Conservation (phyloP, 2,329 filamentous ascomycete genomes). For the Xylariaceae sp. region DNA sequence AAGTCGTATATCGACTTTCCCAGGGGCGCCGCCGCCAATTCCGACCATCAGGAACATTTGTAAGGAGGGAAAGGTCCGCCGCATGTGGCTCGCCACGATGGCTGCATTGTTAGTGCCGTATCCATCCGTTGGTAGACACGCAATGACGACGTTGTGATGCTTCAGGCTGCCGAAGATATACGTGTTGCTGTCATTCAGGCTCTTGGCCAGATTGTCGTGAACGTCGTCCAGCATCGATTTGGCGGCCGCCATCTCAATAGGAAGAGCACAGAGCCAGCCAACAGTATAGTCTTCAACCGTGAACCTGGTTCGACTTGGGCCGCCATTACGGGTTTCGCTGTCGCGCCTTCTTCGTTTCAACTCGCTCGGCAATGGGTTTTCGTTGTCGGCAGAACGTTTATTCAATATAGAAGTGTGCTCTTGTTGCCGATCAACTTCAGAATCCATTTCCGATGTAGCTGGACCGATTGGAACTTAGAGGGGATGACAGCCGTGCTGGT, state of each 20-base stretch:
- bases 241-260: constrained; percentile 40
- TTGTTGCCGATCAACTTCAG: background rate
- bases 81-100: constrained; percentile 30
- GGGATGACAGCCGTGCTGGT: background rate
- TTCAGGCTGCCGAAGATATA: constrained; percentile 34
- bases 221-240: constrained; percentile 41
- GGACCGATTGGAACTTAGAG: too few species aligned
- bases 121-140: constrained; percentile 28
- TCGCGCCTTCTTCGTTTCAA: constrained; percentile 13
- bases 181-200: constrained; percentile 28
- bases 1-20: constrained; percentile 35
- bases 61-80: constrained; percentile 30
- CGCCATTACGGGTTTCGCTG: background rate
- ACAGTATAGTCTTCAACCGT: constrained; percentile 38
- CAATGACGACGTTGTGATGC: constrained; percentile 29
- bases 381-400: constrained; percentile 5
- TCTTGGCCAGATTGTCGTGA: constrained; percentile 27
- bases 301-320: background rate
- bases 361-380: background rate
- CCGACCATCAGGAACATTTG: constrained; percentile 37
- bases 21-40: constrained; percentile 39
- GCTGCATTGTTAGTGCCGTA: constrained; percentile 32
- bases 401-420: background rate
- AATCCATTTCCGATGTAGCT: background rate
- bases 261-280: constrained; percentile 45